Evolutionary conservation across 768 basidiomycete genomes (phyloP).

Genomic region (Suillus clintonianus): DNA sequence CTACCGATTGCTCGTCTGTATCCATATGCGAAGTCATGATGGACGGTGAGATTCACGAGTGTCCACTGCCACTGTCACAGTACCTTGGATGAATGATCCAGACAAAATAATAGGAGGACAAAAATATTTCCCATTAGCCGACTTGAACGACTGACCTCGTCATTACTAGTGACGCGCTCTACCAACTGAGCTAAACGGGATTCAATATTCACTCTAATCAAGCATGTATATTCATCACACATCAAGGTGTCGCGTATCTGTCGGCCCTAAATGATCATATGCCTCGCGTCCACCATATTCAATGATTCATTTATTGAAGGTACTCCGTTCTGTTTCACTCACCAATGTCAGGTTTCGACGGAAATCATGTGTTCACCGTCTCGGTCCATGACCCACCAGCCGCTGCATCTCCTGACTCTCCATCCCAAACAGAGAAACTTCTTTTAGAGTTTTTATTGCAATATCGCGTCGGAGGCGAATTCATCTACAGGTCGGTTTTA

Average conservation of each 20-base stretch:
- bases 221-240: not conserved
- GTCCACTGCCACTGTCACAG: too few relatives aligned
- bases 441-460: conserved; percentile 85
- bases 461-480: conserved; percentile 88
- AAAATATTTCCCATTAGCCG: conserved; percentile 40
- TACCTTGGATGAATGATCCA: not conserved
- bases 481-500: conserved; percentile 77
- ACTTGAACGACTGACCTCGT: conserved; percentile 45
- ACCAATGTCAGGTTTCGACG: conserved; percentile 86
- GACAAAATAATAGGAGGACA: conserved; percentile 4
- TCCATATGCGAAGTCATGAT: conserved; percentile 66
- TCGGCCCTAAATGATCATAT: conserved; percentile 27
- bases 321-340: conserved; percentile 1
- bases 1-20: conserved; percentile 74
- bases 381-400: conserved; percentile 68
- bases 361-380: conserved; percentile 78
- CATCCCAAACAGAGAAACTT: conserved; percentile 78
- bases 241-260: conserved; percentile 23
- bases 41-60: not conserved
- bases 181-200: conserved; percentile 50
- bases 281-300: conserved; percentile 1
- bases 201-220: rapidly evolving
- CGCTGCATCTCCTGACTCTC: conserved; percentile 62
- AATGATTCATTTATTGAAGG: not conserved
- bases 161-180: conserved; percentile 53